phyloP scores from a whole-genome alignment of 2,329 filamentous ascomycete species.

The Tolypocladium pustulatum region DNA sequence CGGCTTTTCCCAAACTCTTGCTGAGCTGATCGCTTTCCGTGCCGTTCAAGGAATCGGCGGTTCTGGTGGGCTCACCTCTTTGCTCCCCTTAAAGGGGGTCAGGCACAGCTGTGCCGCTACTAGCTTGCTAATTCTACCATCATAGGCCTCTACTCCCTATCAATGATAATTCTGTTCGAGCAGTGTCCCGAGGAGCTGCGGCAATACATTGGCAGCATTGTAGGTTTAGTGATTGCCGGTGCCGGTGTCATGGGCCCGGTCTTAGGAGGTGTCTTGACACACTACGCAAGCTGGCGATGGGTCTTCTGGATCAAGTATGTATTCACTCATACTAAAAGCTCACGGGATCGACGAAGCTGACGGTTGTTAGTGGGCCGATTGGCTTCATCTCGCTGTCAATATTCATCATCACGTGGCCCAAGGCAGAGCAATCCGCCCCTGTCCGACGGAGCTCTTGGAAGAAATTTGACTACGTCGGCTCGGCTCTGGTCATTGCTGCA shows the following conservation, averaged over 20 bases:
- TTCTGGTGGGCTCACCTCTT: slow-evolving; percentile 24
- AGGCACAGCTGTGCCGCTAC: not conserved
- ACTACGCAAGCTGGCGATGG: slow-evolving; percentile 41
- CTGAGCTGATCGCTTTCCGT: slow-evolving; percentile 38
- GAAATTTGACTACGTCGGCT: slow-evolving; percentile 43
- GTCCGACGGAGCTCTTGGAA: slow-evolving; percentile 31
- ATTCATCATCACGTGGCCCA: slow-evolving; percentile 41
- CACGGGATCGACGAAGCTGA: not conserved
- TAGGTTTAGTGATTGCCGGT: slow-evolving; percentile 37
- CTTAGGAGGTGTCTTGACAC: slow-evolving; percentile 38
- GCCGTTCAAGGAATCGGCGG: slow-evolving; percentile 42
- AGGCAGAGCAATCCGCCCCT: slow-evolving; percentile 24
- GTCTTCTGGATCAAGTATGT: slow-evolving; percentile 49
- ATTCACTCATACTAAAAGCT: no score
- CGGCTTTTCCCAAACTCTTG: slow-evolving; percentile 21
- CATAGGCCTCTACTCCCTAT: slow-evolving; percentile 40
- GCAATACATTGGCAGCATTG: slow-evolving; percentile 32
- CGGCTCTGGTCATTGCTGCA: slow-evolving; percentile 40
- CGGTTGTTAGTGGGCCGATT: slow-evolving; percentile 34
- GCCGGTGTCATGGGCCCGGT: slow-evolving; percentile 41
- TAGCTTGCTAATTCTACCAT: not conserved
- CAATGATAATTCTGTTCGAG: slow-evolving; percentile 45
- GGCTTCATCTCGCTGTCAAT: slow-evolving; percentile 33
- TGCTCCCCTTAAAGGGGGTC: not conserved
- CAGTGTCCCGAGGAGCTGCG: slow-evolving; percentile 29